phyloP scores from a whole-genome alignment of 2,329 filamentous ascomycete species.

The Aureobasidium lini region DNA sequence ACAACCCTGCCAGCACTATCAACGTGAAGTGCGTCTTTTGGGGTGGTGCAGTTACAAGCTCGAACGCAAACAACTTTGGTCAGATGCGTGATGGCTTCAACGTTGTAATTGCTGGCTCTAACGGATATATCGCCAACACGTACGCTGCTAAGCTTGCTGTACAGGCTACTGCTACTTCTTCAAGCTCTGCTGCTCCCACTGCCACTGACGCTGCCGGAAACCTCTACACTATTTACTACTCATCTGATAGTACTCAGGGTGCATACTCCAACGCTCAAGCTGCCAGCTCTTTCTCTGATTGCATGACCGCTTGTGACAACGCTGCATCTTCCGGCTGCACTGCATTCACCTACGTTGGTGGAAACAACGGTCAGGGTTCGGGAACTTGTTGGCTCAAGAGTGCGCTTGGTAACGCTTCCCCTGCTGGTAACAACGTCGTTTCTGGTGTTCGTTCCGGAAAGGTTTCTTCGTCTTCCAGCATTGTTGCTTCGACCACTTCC shows the following conservation, averaged over 20 bases:
- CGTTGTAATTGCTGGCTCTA: slow-evolving; percentile 1
- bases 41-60: slow-evolving; percentile 20
- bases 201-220: slow-evolving; percentile 15
- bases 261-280: slow-evolving; percentile 15
- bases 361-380: slow-evolving; percentile 1
- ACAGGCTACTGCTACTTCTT: slow-evolving; percentile 12
- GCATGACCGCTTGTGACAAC: slow-evolving; percentile 14
- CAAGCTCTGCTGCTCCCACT: neutral
- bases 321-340: slow-evolving; percentile 9
- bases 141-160: slow-evolving; percentile 8
- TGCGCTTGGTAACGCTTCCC: slow-evolving; percentile 8
- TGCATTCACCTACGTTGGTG: slow-evolving; percentile 17
- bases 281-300: slow-evolving; percentile 14
- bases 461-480: slow-evolving; percentile 10
- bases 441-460: slow-evolving; percentile 10
- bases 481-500: neutral
- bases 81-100: slow-evolving; percentile 18
- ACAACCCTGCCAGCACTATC: slow-evolving; percentile 28
- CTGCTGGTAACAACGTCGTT: slow-evolving; percentile 15
- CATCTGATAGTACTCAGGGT: slow-evolving; percentile 9
- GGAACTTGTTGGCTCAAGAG: slow-evolving; percentile 16
- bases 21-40: slow-evolving; percentile 28
- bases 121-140: neutral
- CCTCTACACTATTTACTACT: slow-evolving; percentile 15
- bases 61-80: slow-evolving; percentile 23